Conservation (phyloP, 768 basidiomycete species). For the Rhodotorula graminis region DNA sequence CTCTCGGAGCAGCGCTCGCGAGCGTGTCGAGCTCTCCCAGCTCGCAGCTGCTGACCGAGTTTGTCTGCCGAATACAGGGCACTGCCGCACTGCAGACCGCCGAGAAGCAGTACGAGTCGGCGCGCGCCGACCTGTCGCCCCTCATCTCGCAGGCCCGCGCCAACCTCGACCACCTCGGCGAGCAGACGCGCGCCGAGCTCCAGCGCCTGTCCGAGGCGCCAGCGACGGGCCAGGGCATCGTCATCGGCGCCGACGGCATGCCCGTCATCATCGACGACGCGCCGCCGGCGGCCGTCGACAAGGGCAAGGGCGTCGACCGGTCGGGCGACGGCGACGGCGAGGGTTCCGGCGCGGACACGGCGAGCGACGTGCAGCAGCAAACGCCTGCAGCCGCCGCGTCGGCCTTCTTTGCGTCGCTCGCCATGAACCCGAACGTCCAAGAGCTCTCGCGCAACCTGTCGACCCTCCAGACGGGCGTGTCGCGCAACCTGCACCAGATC, state of each 20-base stretch:
- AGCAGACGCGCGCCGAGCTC: slow-evolving; percentile 32
- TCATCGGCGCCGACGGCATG: slow-evolving; percentile 34
- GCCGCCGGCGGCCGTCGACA: slow-evolving; percentile 12
- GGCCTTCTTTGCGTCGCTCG: slow-evolving; percentile 37
- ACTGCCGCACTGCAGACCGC: slow-evolving; percentile 13
- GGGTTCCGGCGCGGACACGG: not conserved
- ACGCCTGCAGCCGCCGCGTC: slow-evolving; percentile 33
- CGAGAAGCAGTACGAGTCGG: slow-evolving; percentile 30
- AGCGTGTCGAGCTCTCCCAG: no score
- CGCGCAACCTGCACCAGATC: slow-evolving; percentile 30
- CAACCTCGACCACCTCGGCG: slow-evolving; percentile 26
- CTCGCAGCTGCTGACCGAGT: no score
- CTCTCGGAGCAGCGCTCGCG: no score
- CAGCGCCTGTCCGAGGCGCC: slow-evolving; percentile 22
- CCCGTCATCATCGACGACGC: slow-evolving; percentile 28
- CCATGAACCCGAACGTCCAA: slow-evolving; percentile 32
- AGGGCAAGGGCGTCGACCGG: slow-evolving; percentile 39
- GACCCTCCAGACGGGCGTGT: slow-evolving; percentile 25
- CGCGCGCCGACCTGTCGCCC: slow-evolving; percentile 32
- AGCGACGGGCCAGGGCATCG: slow-evolving; percentile 1
- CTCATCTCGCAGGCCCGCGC: slow-evolving; percentile 29
- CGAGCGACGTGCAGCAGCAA: not conserved
- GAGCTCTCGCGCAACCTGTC: slow-evolving; percentile 28
- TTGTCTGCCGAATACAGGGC: no score
- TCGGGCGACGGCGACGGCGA: not conserved